Evolutionary conservation across 2,329 filamentous ascomycete genomes (phyloP), one percentile per base, ranked within the genome.

Genomic region (Cryphonectria japonica): DNA sequence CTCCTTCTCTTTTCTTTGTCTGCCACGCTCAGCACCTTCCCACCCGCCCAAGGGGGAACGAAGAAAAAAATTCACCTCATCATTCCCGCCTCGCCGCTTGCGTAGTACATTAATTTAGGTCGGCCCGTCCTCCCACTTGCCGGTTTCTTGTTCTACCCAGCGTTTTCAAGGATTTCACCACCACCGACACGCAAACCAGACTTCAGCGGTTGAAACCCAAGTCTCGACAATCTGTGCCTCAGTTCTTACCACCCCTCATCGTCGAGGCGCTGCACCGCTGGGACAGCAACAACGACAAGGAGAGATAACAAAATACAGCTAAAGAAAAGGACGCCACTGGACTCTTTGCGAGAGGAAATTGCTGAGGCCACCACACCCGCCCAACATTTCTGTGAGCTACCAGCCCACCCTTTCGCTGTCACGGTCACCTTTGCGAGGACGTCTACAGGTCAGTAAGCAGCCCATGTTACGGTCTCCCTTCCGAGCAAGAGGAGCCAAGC

Each of bases 371-470:
- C 61, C 37, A 34, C 19, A 43, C 26, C 54, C 67, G 37, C 34
- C 54, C 67, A 46, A 65, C 34, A 62, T 32, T 54, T 16, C 16
- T 60, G 57, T 32, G 39, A 39, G 41, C 50, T 29, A 29, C 59
- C 6, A 64, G 50, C 32, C 64, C n/a, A n/a, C 34, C 26, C 52
- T 16, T 16, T 57, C 64, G 66, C 62, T 39, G 34, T 43, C 67
- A 71, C 66, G 5, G 66, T 34, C 41, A 50, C 41, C 3, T 52
- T 19, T 37, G 39, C 41, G 46, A 50, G 43, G 59, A 63, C 57
- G 41, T 41, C 59, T 50, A 67, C 62, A 71, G 71, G 71, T 72
- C 69, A 72, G 71, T 72, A 61, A 66, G 59, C 46, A 71, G 57
- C 68, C 63, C 64, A 61, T 70, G 60, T 61, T 62, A 26, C 19